Conservation (phyloP, 1,284 basidiomycete genomes). For the Omphalotus olearius region DNA sequence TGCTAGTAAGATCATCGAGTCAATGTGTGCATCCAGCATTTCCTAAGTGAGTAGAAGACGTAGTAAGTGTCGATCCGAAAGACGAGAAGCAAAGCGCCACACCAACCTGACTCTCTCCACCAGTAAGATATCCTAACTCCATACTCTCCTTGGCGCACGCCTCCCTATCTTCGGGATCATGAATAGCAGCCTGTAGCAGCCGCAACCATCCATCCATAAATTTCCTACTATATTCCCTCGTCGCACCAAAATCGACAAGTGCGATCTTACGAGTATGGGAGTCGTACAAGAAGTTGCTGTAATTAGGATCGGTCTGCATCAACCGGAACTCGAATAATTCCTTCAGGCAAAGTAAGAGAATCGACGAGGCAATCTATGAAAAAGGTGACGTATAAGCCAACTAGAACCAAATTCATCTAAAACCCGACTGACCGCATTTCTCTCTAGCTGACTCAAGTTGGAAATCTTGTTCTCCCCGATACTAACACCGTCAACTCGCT, state of each 20-base stretch:
- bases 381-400: conserved; percentile 2
- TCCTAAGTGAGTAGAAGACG: conserved; percentile 36
- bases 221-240: conserved; percentile 77
- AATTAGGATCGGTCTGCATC: conserved; percentile 99
- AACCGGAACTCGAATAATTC: conserved; percentile 90
- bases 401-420: background rate
- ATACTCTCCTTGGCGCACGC: conserved; percentile 75
- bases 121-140: conserved; percentile 87
- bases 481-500: conserved; percentile 79
- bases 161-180: conserved; percentile 53
- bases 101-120: conserved; percentile 34
- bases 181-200: conserved; percentile 69
- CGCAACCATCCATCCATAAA: conserved; percentile 91
- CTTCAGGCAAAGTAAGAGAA: conserved; percentile 84
- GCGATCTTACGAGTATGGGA: conserved; percentile 65
- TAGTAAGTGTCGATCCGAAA: background rate
- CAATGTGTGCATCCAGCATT: conserved; percentile 88
- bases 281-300: conserved; percentile 97
- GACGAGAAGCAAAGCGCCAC: background rate
- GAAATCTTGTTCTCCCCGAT: conserved; percentile 64
- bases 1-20: conserved; percentile 80
- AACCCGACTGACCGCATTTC: conserved; percentile 62
- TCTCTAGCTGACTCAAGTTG: conserved; percentile 54
- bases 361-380: conserved; percentile 73
- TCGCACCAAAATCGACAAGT: conserved; percentile 96